phyloP scores from a whole-genome alignment of 169 alveolate genomes.

The Perkinsus olseni region DNA sequence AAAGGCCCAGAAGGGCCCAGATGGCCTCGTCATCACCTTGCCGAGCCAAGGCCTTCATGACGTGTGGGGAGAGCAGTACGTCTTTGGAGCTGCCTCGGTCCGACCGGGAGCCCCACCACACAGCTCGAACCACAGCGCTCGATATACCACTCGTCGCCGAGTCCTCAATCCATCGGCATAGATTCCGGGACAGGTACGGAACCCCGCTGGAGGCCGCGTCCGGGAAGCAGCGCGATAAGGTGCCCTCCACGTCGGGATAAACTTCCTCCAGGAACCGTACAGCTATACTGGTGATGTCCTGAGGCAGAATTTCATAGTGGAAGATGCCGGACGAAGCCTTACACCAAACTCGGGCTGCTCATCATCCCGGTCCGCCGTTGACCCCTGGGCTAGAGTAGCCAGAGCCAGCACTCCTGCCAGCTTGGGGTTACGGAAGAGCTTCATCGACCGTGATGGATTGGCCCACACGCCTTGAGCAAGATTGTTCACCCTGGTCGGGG shows the following conservation, averaged over 20 bases:
- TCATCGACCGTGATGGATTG: neutral
- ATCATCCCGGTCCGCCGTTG: neutral
- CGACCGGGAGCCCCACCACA: neutral
- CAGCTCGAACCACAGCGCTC: neutral
- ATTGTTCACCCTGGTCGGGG: neutral
- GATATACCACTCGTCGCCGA: neutral
- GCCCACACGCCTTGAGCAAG: neutral
- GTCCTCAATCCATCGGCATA: neutral
- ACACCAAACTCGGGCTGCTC: neutral
- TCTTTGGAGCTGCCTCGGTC: neutral
- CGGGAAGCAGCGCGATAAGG: neutral
- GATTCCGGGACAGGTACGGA: neutral
- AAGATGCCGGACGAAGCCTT: neutral
- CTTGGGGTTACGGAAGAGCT: neutral
- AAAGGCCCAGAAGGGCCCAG: neutral
- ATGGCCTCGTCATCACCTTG: neutral
- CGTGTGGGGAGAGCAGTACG: neutral
- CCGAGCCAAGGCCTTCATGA: neutral
- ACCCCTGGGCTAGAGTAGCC: neutral
- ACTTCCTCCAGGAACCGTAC: neutral
- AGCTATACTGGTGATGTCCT: neutral
- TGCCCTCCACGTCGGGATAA: neutral
- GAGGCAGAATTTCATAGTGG: neutral
- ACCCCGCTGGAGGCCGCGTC: neutral
- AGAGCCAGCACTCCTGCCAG: neutral